Evolutionary conservation across 257 asterid species (phyloP).

Genomic region (Penstemon davidsonii): DNA sequence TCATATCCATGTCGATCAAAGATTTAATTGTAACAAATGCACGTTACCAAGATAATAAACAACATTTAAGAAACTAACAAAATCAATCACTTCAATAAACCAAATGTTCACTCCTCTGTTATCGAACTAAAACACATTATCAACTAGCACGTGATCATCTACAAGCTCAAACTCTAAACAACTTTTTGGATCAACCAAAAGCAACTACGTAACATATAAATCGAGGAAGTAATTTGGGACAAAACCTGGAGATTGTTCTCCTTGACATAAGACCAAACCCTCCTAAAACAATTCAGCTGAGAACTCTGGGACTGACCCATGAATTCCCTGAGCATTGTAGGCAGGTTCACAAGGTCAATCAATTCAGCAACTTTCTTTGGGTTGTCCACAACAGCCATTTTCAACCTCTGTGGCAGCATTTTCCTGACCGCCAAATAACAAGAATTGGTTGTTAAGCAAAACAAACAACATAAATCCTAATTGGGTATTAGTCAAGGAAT

Average conservation of each 20-base stretch:
- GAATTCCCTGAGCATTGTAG: constrained; percentile 76
- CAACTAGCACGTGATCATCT: not conserved
- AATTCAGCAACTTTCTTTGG: constrained; percentile 80
- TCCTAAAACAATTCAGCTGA: constrained; percentile 73
- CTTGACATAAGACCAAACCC: constrained; percentile 85
- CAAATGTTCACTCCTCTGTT: not conserved
- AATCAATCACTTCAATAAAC: not conserved
- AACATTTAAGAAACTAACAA: not conserved
- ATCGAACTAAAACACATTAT: not conserved
- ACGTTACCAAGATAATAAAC: not conserved
- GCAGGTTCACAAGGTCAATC: constrained; percentile 85
- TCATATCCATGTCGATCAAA: not conserved
- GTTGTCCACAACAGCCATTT: constrained; percentile 58
- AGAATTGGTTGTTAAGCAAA: too few species aligned
- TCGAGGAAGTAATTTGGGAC: not conserved
- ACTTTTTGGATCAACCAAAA: not conserved
- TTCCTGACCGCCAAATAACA: constrained; percentile 15
- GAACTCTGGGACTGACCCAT: constrained; percentile 97
- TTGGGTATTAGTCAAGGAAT: too few species aligned
- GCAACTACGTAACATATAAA: not conserved
- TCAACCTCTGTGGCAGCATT: constrained; percentile 69
- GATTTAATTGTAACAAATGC: not conserved
- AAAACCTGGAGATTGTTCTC: constrained; percentile 84
- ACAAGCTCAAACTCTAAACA: constrained; percentile 9
- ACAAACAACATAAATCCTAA: too few species aligned